Evolutionary conservation across 2,329 filamentous ascomycete species (phyloP), one percentile per base, ranked within the genome.

Genomic region (Penicillium psychrosexuale): DNA sequence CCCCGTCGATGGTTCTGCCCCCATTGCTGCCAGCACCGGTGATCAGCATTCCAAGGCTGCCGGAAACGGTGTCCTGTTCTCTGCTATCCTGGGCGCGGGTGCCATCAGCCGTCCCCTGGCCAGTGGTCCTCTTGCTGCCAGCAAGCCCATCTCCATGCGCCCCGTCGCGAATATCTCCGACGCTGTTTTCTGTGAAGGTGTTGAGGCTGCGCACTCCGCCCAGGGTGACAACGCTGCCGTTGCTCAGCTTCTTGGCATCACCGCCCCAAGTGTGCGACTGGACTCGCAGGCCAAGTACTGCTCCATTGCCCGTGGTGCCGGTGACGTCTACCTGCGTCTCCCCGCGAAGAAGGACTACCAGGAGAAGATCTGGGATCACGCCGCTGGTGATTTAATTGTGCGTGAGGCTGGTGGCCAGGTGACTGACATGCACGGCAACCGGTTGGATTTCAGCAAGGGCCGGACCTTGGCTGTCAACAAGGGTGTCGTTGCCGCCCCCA

Each of bases 321-420:
- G 92, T 47, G 94, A 99, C 70, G 87, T 99, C 62, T 99, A 99
- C 77, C 82, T 99, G 55, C 84, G 95, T 51, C 78, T 99, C 55
- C 94, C 94, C 3, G 88, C 90, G 28, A 89, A 84, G 71, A 88
- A 87, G 65, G 87, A 88, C 51, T 99, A 99, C 77, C 86, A 96
- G 73, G 94, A 99, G 82, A 99, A 99, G 84, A 99, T 99, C 64
- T 99, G 94, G 94, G 94, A 99, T 71, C 94, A 99, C 73, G 94
- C 94, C 17, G 94, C 93, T 12, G 94, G 94, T 38, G 92, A 96
- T 67, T 77, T 99, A 56, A 92, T 99, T 63, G 94, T 97, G 38
- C 83, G 92, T 54, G 95, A 99, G 77, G 91, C 94, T 3, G 94
- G 94, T 48, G 95, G 94, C 46, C 80, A 89, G 68, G 93, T 99